These are phyloP conservation scores for Tritrichomonas foetus DNA, from an alignment of 208 protist genomes.

Conservation along the genomic window DNA sequence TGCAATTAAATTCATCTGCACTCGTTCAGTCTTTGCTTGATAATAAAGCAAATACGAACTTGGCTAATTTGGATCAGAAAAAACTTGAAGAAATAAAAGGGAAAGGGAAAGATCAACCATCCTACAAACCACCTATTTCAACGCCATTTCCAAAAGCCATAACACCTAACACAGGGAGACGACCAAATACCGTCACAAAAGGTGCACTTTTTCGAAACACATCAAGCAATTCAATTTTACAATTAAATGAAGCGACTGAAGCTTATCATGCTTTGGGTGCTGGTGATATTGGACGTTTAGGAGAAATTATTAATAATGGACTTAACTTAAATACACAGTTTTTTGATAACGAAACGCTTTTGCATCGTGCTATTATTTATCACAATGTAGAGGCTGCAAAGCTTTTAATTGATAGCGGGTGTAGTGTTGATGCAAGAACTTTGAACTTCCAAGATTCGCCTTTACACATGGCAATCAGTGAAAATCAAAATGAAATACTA, in stretches of 20 bases:
- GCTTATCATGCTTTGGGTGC: too few species aligned
- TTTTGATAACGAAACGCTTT: slow-evolving; percentile 27
- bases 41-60: not conserved
- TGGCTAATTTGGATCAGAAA: not conserved
- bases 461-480: not conserved
- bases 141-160: not conserved
- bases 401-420: not conserved
- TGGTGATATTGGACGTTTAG: too few species aligned
- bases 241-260: not conserved
- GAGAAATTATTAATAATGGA: not conserved
- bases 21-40: not conserved
- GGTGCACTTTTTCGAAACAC: not conserved
- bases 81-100: not conserved
- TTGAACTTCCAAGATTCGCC: not conserved
- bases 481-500: not conserved
- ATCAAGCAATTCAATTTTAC: not conserved
- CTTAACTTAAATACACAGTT: not conserved
- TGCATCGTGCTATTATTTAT: not conserved
- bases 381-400: not conserved
- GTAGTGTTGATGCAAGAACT: not conserved
- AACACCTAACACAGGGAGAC: not conserved
- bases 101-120: not conserved
- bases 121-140: not conserved
- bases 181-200: too few species aligned
- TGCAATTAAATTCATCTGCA: not conserved